Evolutionary conservation across 2,329 filamentous ascomycete genomes (phyloP), one percentile per base, ranked within the genome.

Genomic region (Alternaria sp.): DNA sequence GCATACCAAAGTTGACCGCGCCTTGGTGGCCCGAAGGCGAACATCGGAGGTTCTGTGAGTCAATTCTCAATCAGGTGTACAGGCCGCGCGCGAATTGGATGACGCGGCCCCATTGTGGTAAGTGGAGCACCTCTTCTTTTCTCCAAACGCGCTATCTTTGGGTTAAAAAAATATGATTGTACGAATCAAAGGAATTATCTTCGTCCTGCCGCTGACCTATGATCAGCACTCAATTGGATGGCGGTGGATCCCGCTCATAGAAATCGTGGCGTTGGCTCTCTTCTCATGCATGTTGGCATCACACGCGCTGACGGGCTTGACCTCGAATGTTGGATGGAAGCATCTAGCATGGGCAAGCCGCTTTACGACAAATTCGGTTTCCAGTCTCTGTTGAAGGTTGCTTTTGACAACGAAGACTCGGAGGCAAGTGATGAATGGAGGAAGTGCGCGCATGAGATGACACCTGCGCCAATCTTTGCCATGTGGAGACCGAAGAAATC

Each of bases 281-380:
- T 75, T 38, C 68, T 81, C 20, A 75, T 81, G 73, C 62, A 72
- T 24, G 69, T 68, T 49, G 77, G 78, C 3, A 69, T 75, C 26
- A 60, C 64, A 12, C 69, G 69, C 20, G 77, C 78, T 5, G 78
- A 80, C 54, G 57, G 67, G 18, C 59, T 75, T 18, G 64, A 75
- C 39, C 60, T 79, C 22, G 75, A 79, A 43, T 73, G 75, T 41
- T 81, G 75, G 75, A 68, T 80, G 63, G 78, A 80, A 58, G 74
- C 77, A 3, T 76, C 75, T 18, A 54, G 59, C 2, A 75, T 76
- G 67, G 79, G 78, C 2, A 76, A 73, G 54, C 67, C 69, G 28
- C 60, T 81, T 12, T 81, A 81, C 57, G 72, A 75, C 38, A 73
- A 74, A 49, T 72, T 75, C 34, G 69, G 67, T 0, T 78, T 75